Evolutionary conservation across 768 basidiomycete genomes (phyloP).

Genomic region (Tricholomella constricta): DNA sequence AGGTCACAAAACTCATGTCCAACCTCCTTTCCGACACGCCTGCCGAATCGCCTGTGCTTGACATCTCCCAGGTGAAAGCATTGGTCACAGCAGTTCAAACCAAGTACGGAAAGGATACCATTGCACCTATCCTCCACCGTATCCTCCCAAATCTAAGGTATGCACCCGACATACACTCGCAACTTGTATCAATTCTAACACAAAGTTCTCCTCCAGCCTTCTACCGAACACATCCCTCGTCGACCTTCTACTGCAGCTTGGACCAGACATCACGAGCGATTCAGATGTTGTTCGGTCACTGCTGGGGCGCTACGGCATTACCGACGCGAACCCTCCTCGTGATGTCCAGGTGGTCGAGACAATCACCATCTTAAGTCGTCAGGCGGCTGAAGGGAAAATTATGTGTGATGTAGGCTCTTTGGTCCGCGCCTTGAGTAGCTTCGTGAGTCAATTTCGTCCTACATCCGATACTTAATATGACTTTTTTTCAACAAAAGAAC

Average conservation of each 20-base stretch:
- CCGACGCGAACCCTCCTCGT: conserved; percentile 68
- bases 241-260: conserved; percentile 75
- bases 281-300: conserved; percentile 69
- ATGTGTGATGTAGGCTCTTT: conserved; percentile 77
- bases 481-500: conserved; percentile 43
- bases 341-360: conserved; percentile 74
- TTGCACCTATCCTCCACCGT: conserved; percentile 72
- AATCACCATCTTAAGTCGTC: conserved; percentile 63
- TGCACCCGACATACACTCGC: conserved; percentile 6
- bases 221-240: conserved; percentile 68
- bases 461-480: background rate
- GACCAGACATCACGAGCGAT: conserved; percentile 78
- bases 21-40: conserved; percentile 76
- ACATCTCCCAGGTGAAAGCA: conserved; percentile 71
- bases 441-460: conserved; percentile 51
- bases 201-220: conserved; percentile 45
- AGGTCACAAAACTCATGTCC: conserved; percentile 76
- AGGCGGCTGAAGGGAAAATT: conserved; percentile 71
- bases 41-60: conserved; percentile 71
- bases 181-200: background rate
- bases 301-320: conserved; percentile 73
- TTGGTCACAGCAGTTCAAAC: conserved; percentile 74
- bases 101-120: conserved; percentile 79
- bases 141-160: conserved; percentile 78
- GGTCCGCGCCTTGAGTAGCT: conserved; percentile 70